phyloP scores from a whole-genome alignment of 805 yeast species.

The Yamadazyma takamatsuzukensis region DNA sequence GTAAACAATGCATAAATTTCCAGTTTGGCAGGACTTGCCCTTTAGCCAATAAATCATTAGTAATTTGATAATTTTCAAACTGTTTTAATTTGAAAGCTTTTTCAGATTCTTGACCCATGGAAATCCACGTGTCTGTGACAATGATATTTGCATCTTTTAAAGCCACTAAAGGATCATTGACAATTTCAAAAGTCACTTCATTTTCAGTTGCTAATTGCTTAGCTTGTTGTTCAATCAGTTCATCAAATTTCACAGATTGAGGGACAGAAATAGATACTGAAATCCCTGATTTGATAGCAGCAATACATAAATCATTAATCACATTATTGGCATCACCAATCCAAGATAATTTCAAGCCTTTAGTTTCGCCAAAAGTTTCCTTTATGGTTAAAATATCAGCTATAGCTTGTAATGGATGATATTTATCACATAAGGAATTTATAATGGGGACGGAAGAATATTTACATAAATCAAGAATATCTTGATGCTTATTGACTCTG shows the following conservation, averaged over 20 bases:
- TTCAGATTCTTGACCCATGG: constrained; percentile 96
- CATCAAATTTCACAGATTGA: constrained; percentile 59
- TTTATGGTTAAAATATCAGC: constrained; percentile 85
- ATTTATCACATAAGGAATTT: constrained; percentile 88
- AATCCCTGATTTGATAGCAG: constrained; percentile 81
- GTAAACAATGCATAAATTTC: constrained; percentile 97
- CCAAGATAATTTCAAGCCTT: constrained; percentile 83
- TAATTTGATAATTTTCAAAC: constrained; percentile 84
- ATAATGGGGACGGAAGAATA: constrained; percentile 88
- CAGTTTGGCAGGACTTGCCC: constrained; percentile 63
- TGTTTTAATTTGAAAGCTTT: constrained; percentile 67
- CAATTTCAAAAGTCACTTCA: constrained; percentile 43
- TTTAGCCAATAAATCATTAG: constrained; percentile 52
- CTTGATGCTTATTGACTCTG: constrained; percentile 84
- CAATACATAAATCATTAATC: constrained; percentile 87
- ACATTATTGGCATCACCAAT: constrained; percentile 97
- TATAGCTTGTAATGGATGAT: constrained; percentile 94
- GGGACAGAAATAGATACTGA: constrained; percentile 85
- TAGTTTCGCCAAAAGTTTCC: constrained; percentile 61
- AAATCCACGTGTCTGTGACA: constrained; percentile 95
- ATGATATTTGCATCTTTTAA: constrained; percentile 71
- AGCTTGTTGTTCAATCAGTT: constrained; percentile 53
- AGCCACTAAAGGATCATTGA: constrained; percentile 75
- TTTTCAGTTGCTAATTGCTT: constrained; percentile 47
- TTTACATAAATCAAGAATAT: constrained; percentile 71